Conservation (phyloP, 1,139 yeast species). For the Geotrichum reessii region DNA sequence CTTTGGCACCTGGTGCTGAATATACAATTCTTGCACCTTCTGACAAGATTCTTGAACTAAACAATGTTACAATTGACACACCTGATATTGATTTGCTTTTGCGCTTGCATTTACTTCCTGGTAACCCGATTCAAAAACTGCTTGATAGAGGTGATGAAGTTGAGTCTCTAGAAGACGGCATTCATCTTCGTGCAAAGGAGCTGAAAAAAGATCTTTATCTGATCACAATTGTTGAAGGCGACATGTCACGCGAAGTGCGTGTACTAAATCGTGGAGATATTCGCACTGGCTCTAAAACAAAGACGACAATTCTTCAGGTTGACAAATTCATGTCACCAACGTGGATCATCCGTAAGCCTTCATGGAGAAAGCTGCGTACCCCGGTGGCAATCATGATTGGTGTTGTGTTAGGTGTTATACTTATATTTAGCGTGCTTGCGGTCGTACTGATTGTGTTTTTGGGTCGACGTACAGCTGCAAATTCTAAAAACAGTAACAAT, state of each 20-base stretch:
- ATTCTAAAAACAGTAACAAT: constrained; percentile 5
- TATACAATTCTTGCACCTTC: constrained; percentile 76
- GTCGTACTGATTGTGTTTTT: constrained; percentile 23
- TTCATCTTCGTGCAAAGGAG: constrained; percentile 42
- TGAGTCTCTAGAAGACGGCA: constrained; percentile 43
- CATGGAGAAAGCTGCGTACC: constrained; percentile 21
- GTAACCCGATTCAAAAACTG: constrained; percentile 38
- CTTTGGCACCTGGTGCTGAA: constrained; percentile 31
- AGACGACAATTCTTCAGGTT: constrained; percentile 56
- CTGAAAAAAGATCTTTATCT: constrained; percentile 30
- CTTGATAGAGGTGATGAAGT: constrained; percentile 34
- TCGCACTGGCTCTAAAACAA: constrained; percentile 12
- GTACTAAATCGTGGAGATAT: constrained; percentile 62
- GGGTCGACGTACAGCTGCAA: constrained; percentile 12
- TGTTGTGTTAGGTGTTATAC: constrained; percentile 33
- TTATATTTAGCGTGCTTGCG: constrained; percentile 27
- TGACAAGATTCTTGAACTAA: constrained; percentile 48
- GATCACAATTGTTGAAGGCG: constrained; percentile 45
- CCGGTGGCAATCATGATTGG: constrained; percentile 35
- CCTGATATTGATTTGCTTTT: constrained; percentile 51
- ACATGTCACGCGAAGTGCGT: constrained; percentile 56
- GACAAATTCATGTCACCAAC: constrained; percentile 61
- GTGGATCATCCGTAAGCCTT: constrained; percentile 44
- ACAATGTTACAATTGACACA: constrained; percentile 46
- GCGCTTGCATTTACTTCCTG: constrained; percentile 64